phyloP scores from a whole-genome alignment of 306 rosid species.

The Quercus agrifolia region DNA sequence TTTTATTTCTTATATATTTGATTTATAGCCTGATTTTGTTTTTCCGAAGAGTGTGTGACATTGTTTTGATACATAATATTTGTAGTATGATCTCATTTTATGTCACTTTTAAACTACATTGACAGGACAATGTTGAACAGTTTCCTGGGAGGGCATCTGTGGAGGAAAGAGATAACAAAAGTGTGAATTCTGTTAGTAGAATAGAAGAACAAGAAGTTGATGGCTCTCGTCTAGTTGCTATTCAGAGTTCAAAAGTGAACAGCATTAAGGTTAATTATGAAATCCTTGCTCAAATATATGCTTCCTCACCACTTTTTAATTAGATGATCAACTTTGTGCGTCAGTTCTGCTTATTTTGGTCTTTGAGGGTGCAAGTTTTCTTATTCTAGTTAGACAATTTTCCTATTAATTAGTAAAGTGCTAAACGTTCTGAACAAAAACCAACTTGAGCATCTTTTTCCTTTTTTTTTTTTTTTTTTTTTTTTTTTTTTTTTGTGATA shows the following conservation, averaged over 20 bases:
- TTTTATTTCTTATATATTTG: neutral
- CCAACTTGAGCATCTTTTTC: neutral
- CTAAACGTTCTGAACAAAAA: neutral
- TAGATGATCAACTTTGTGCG: neutral
- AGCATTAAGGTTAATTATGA: slow-evolving; percentile 12
- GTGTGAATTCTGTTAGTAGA: slow-evolving; percentile 3
- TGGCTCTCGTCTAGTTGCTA: neutral
- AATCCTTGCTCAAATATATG: neutral
- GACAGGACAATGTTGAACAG: slow-evolving; percentile 9
- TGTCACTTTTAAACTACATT: neutral
- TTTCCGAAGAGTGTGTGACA: neutral
- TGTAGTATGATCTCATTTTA: neutral
- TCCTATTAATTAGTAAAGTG: neutral
- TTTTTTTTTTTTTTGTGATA: no score
- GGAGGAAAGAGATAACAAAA: slow-evolving; percentile 7
- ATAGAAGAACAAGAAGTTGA: slow-evolving; percentile 3
- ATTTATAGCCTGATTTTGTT: neutral
- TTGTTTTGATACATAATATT: neutral
- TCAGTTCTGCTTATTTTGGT: neutral
- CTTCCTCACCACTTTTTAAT: neutral
- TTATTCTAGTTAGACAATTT: neutral
- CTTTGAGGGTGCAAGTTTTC: neutral
- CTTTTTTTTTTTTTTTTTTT: no score
- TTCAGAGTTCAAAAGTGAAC: slow-evolving; percentile 7
- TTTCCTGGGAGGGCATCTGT: slow-evolving; percentile 9